These are phyloP conservation scores for Peronospora belbahrii DNA, from an alignment of 352 stramenopile species.

Conservation along the genomic window DNA sequence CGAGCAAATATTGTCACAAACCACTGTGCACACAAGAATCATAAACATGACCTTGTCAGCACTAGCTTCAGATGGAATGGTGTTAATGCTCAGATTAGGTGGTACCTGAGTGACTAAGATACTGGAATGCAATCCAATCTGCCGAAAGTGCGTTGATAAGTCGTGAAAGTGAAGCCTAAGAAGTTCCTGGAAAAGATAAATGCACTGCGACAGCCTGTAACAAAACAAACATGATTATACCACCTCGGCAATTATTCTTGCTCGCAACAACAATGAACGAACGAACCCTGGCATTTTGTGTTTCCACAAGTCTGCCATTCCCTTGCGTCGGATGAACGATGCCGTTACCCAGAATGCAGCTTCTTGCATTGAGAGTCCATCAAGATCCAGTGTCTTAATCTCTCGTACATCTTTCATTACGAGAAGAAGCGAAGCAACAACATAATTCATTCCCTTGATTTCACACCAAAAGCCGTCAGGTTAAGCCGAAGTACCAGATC, in stretches of 20 bases:
- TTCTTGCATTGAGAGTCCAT: constrained; percentile 35
- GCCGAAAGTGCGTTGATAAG: constrained; percentile 48
- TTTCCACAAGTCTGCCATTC: constrained; percentile 63
- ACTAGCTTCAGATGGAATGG: neutral
- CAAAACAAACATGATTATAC: neutral
- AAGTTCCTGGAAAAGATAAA: constrained; percentile 74
- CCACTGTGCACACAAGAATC: constrained; percentile 34
- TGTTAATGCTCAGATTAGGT: neutral
- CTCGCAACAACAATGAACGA: neutral
- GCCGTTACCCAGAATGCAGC: constrained; percentile 53
- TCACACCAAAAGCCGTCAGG: neutral
- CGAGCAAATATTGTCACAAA: constrained; percentile 81
- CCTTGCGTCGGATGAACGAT: constrained; percentile 42
- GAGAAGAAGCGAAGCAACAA: constrained; percentile 53
- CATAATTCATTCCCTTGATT: constrained; percentile 80
- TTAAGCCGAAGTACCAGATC: neutral
- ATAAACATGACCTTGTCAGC: neutral
- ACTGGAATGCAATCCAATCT: constrained; percentile 79
- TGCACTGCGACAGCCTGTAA: constrained; percentile 49
- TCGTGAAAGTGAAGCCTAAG: constrained; percentile 58
- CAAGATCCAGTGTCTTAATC: constrained; percentile 1
- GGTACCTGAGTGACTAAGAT: constrained; percentile 67
- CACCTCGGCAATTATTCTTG: neutral
- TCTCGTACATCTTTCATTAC: constrained; percentile 26
- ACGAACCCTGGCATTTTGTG: constrained; percentile 69